These are phyloP conservation scores for Endotrypanum monterogeii DNA, from an alignment of 208 protist species.

Conservation along the genomic window DNA sequence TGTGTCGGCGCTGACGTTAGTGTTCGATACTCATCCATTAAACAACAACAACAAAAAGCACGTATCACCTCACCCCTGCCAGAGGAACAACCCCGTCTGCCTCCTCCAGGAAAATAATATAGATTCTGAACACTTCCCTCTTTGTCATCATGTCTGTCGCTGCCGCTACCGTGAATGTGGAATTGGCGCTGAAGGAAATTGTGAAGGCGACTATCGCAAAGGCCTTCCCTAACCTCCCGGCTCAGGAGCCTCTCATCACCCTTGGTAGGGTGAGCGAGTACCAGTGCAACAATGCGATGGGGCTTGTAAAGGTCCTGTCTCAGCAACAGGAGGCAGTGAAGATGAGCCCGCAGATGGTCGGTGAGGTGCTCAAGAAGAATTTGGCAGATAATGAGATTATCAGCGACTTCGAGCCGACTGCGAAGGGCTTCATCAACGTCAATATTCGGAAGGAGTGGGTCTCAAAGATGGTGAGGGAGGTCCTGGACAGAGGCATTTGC, in stretches of 20 bases:
- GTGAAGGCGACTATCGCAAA: conserved; percentile 69
- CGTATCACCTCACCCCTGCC: too few relatives aligned
- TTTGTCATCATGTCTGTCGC: conserved; percentile 20
- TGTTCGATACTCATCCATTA: too few relatives aligned
- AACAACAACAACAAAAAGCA: too few relatives aligned
- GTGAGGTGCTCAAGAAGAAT: conserved; percentile 82
- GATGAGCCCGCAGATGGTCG: conserved; percentile 81
- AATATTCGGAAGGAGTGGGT: conserved; percentile 71
- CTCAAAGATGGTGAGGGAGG: conserved; percentile 44
- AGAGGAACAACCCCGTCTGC: neutral
- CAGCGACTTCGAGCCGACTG: conserved; percentile 76
- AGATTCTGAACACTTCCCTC: neutral
- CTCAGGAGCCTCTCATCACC: conserved; percentile 76
- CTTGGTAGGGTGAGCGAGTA: conserved; percentile 90
- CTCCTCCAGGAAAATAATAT: neutral
- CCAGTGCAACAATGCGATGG: conserved; percentile 96
- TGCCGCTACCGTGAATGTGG: conserved; percentile 60
- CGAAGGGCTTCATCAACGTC: conserved; percentile 95
- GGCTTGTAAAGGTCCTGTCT: conserved; percentile 85
- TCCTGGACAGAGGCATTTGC: conserved; percentile 66
- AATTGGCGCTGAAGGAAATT: conserved; percentile 83
- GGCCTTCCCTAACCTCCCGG: conserved; percentile 74
- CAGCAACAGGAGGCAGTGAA: conserved; percentile 79
- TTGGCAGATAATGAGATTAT: conserved; percentile 86
- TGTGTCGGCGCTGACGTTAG: too few relatives aligned